Evolutionary conservation across 1,284 basidiomycete genomes (phyloP), one percentile per base, ranked within the genome.

Genomic region (Apiotrichum mycotoxinovorans): DNA sequence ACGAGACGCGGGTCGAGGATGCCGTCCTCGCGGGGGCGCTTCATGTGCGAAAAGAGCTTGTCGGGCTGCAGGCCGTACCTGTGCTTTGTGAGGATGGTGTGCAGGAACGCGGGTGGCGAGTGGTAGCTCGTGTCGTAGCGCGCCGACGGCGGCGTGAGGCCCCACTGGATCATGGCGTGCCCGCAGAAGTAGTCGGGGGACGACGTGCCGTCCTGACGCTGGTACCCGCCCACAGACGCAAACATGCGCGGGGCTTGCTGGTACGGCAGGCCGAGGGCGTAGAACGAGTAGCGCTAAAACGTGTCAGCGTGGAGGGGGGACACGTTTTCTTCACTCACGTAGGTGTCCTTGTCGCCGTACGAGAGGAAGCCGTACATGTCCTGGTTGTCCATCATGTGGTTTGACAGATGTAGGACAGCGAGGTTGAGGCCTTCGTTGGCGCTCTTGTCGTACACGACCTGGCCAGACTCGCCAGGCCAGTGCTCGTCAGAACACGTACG

Each of bases 381-480:
- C 22, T 65, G 63, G 42, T 77, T 68, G 25, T 65, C 61, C 69
- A 78, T 77, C 79, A 80, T 80, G 61, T 77, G 75, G 44, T 72
- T 69, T 22, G 77, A 73, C 0, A 79, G 61, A 50, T 78, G 76
- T 17, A 81, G 63, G 2, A 77, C 79, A 2, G 79, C 79, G 12
- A 80, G 70, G 66, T 80, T 80, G 41, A 80, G 59, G 3, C 80
- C 80, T 42, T 75, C 66, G 61, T 79, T 78, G 0, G 71, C 79
- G 5, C 71, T 63, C 66, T 80, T 80, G 68, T 79, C 73, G 54
- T 78, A 75, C 42, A 81, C 60, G 42, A 81, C 65, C 64, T 79
- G 78, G 46, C 76, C 79, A 4, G 79, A 70, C 64, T 80, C 79
- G 20, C 76, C 70, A 27, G 79, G 76, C 79, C 79, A 80, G 53